Evolutionary conservation across 306 rosid genomes (phyloP).

Genomic region (Inga laurina): DNA sequence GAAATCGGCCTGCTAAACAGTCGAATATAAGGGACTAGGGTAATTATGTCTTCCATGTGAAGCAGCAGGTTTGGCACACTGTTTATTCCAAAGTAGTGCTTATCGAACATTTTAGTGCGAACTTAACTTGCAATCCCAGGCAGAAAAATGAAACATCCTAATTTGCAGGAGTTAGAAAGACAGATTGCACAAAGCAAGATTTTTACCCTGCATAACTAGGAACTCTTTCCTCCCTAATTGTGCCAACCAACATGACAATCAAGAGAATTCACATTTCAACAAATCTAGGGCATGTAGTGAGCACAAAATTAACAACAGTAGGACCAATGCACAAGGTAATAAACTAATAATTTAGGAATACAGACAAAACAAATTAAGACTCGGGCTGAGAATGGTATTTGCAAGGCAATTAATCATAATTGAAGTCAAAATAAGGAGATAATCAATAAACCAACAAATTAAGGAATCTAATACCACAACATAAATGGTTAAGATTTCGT

Average conservation of each 20-base stretch:
- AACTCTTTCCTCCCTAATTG: background rate
- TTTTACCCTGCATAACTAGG: conserved; percentile 13
- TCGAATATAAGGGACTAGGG: background rate
- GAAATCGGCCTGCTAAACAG: background rate
- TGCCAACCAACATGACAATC: background rate
- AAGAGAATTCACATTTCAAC: background rate
- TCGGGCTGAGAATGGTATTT: background rate
- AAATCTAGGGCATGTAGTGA: conserved; percentile 10
- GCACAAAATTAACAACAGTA: background rate
- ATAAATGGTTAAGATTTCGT: conserved; percentile 2
- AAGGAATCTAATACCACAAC: background rate
- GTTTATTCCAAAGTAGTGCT: background rate
- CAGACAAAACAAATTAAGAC: background rate
- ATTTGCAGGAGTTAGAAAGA: conserved; percentile 1
- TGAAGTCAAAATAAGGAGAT: conserved; percentile 9
- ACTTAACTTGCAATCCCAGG: background rate
- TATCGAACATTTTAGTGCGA: background rate
- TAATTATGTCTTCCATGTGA: background rate
- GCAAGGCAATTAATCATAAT: background rate
- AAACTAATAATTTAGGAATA: background rate
- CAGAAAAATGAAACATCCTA: conserved; percentile 15
- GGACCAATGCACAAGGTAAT: conserved; percentile 13
- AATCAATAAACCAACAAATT: conserved; percentile 11
- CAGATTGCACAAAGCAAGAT: background rate
- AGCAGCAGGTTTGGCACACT: background rate